A percentile compares a stretch with the other conserved stretches of the same genome.
Evolutionary conservation across 2,329 filamentous ascomycete genomes (phyloP).

Genomic region (Parastagonospora nodorum): DNA sequence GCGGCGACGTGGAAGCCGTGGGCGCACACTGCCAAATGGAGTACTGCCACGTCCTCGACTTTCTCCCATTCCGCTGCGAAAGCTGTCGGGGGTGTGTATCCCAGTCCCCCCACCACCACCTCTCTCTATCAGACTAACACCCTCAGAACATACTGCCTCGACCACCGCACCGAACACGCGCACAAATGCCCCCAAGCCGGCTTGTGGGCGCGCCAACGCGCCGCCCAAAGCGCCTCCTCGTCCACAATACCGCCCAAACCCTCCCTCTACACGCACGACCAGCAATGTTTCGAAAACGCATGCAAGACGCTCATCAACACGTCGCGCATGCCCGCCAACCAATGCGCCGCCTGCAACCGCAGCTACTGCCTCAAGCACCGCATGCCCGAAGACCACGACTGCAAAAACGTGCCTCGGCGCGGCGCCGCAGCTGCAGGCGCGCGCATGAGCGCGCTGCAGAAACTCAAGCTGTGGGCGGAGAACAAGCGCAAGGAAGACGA

Average conservation of each 20-base stretch:
- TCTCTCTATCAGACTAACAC: constrained; percentile 13
- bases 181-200: constrained; percentile 71
- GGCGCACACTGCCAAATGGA: constrained; percentile 89
- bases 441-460: constrained; percentile 58
- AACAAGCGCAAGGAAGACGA: constrained; percentile 76
- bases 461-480: constrained; percentile 78
- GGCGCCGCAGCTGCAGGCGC: constrained; percentile 13
- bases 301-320: constrained; percentile 78
- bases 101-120: background rate
- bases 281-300: constrained; percentile 67
- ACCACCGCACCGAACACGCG: constrained; percentile 84
- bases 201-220: constrained; percentile 61
- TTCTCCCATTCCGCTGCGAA: constrained; percentile 92
- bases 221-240: constrained; percentile 40
- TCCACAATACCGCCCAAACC: constrained; percentile 51
- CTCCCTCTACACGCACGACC: constrained; percentile 64
- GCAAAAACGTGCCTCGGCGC: constrained; percentile 63
- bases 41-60: constrained; percentile 94
- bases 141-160: constrained; percentile 80
- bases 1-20: constrained; percentile 76
- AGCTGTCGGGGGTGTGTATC: constrained; percentile 68
- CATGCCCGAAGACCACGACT: constrained; percentile 81
- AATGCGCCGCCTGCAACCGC: constrained; percentile 73
- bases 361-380: constrained; percentile 80
- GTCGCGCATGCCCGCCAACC: constrained; percentile 68